A percentile compares a stretch with the other conserved stretches of the same genome.
Evolutionary conservation across 306 rosid species (phyloP).

Genomic region (Bauhinia variegata): DNA sequence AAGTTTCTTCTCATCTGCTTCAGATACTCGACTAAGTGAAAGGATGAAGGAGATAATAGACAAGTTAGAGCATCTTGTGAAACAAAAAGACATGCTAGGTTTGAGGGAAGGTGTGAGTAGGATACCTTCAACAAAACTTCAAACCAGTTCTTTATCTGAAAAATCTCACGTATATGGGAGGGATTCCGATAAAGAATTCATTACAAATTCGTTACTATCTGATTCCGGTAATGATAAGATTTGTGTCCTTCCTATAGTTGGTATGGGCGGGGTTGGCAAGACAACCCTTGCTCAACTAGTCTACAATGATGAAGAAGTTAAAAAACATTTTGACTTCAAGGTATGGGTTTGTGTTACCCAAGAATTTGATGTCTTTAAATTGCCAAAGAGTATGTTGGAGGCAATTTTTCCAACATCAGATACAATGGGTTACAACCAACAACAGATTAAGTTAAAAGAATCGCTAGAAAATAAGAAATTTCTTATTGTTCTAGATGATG

Average conservation of each 20-base stretch:
- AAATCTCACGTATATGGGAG: slow-evolving; percentile 4
- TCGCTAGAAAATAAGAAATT: neutral
- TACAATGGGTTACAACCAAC: neutral
- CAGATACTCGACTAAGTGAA: neutral
- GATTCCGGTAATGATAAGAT: neutral
- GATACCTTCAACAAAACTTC: neutral
- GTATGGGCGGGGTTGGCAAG: neutral
- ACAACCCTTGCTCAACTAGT: slow-evolving; percentile 14
- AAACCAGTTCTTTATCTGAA: neutral
- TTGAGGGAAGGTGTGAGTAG: neutral
- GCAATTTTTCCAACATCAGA: neutral
- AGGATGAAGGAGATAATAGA: neutral
- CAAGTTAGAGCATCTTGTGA: neutral
- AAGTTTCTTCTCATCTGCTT: neutral
- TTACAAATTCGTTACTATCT: neutral
- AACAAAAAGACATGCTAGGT: slow-evolving; percentile 1
- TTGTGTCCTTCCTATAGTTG: slow-evolving; percentile 1
- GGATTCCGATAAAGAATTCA: neutral
- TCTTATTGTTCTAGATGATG: slow-evolving; percentile 39
- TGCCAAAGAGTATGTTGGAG: neutral
- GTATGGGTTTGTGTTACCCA: neutral
- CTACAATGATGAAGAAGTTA: neutral
- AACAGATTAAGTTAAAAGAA: neutral
- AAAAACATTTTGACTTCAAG: neutral
- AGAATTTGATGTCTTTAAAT: neutral